phyloP scores from a whole-genome alignment of 2,329 filamentous ascomycete genomes.

The Didymella sp. region DNA sequence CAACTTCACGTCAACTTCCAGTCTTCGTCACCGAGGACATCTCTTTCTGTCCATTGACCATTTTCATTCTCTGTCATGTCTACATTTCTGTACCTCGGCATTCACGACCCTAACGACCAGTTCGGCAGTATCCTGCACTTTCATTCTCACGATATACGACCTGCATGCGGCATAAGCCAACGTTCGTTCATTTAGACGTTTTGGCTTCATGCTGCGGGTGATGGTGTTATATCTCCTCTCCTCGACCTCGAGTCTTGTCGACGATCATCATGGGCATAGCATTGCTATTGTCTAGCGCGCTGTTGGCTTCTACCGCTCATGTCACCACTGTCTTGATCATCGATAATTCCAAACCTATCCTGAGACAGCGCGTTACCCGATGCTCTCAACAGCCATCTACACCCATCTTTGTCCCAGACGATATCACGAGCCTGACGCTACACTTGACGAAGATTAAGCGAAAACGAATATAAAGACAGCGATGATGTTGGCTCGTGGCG shows the following conservation, averaged over 20 bases:
- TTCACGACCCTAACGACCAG: slow-evolving; percentile 48
- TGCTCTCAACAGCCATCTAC: slow-evolving; percentile 1
- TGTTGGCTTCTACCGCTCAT: slow-evolving; percentile 24
- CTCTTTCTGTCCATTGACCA: slow-evolving; percentile 42
- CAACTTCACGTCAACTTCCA: slow-evolving; percentile 15
- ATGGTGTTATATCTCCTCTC: slow-evolving; percentile 48
- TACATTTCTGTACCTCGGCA: slow-evolving; percentile 41
- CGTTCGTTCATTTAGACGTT: slow-evolving; percentile 34
- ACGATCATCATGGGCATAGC: slow-evolving; percentile 24
- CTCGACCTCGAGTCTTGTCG: slow-evolving; percentile 32
- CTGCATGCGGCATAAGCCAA: slow-evolving; percentile 46
- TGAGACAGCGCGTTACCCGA: slow-evolving; percentile 9
- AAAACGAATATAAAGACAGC: slow-evolving; percentile 39
- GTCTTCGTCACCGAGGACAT: slow-evolving; percentile 26
- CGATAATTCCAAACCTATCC: slow-evolving; percentile 1
- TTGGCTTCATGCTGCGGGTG: slow-evolving; percentile 41
- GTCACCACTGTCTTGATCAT: background rate
- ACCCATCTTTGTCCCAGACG: slow-evolving; percentile 1
- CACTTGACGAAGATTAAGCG: slow-evolving; percentile 40
- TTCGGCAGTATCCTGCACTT: slow-evolving; percentile 39
- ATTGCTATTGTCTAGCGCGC: slow-evolving; percentile 17
- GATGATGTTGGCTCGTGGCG: slow-evolving; percentile 36
- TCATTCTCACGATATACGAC: slow-evolving; percentile 47
- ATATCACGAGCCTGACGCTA: slow-evolving; percentile 20
- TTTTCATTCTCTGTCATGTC: slow-evolving; percentile 42